Percentiles rank a stretch among this genome's conserved stretches.
Conservation (phyloP, 148 eudicot genomes). For the Camellia sinensis region DNA sequence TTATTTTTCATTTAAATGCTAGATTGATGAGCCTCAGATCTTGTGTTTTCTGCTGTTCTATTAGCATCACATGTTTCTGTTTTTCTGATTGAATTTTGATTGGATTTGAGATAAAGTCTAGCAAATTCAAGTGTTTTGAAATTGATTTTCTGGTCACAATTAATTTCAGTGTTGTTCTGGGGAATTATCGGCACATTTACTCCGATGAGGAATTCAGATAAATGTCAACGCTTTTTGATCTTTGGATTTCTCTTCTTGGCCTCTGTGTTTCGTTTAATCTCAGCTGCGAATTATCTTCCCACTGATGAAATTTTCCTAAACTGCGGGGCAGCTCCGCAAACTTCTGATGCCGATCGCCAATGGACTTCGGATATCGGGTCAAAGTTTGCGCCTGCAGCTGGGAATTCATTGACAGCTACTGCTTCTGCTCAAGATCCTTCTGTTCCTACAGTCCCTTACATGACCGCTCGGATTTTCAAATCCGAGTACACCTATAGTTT, state of each 20-base stretch:
- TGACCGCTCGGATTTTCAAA: constrained; percentile 68
- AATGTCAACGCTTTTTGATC: constrained; percentile 11
- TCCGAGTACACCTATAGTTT: constrained; percentile 67
- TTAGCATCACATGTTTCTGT: neutral
- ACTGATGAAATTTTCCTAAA: constrained; percentile 55
- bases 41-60: neutral
- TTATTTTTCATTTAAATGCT: neutral
- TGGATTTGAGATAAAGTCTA: neutral
- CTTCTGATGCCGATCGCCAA: constrained; percentile 60
- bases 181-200: neutral
- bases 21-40: neutral
- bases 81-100: neutral
- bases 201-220: constrained; percentile 43
- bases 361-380: constrained; percentile 71
- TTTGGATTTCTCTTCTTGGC: constrained; percentile 30
- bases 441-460: constrained; percentile 66
- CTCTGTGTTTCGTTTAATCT: constrained; percentile 22
- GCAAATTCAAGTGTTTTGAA: neutral
- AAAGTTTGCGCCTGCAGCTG: constrained; percentile 40
- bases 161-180: constrained; percentile 4
- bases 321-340: constrained; percentile 59
- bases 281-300: constrained; percentile 62
- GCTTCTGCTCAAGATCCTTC: constrained; percentile 61
- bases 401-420: constrained; percentile 35
- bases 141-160: neutral